A percentile compares a stretch with the other conserved stretches of the same genome.
phyloP scores from a whole-genome alignment of 495 filamentous ascomycete genomes.

The Penicillium maclennaniae region DNA sequence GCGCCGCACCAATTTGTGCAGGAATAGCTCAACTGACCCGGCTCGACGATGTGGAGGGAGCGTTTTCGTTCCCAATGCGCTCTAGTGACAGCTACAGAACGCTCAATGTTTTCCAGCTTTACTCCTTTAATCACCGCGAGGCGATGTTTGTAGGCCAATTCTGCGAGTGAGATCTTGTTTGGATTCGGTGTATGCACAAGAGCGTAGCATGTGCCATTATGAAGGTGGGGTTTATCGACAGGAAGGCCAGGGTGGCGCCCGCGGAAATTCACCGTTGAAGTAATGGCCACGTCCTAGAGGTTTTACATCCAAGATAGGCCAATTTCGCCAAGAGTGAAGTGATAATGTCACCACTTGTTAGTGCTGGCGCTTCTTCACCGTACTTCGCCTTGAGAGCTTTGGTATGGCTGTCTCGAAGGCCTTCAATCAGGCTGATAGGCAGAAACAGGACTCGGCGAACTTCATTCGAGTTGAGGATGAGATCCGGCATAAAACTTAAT shows the following conservation, averaged over 20 bases:
- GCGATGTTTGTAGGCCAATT: slow-evolving; percentile 1
- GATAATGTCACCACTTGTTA: not conserved
- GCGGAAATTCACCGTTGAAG: not conserved
- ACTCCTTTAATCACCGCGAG: not conserved
- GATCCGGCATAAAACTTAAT: not conserved
- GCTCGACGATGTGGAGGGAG: not conserved
- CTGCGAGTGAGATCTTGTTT: not conserved
- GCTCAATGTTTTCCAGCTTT: not conserved
- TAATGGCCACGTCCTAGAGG: not conserved
- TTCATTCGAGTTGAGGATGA: not conserved
- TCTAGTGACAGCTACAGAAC: not conserved
- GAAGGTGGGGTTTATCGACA: not conserved
- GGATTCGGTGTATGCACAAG: not conserved
- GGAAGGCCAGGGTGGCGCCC: slow-evolving; percentile 2
- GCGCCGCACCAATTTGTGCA: slow-evolving; percentile 1
- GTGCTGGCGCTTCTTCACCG: not conserved
- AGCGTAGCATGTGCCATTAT: not conserved
- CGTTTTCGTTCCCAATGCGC: not conserved
- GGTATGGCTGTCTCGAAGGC: not conserved
- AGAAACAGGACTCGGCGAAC: not conserved
- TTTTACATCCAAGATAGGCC: not conserved
- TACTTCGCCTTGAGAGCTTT: not conserved
- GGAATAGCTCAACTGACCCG: not conserved
- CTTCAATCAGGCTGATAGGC: not conserved
- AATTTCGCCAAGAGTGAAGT: not conserved